phyloP scores from a whole-genome alignment of 768 basidiomycete genomes.

The Fistulinella prunicolor region DNA sequence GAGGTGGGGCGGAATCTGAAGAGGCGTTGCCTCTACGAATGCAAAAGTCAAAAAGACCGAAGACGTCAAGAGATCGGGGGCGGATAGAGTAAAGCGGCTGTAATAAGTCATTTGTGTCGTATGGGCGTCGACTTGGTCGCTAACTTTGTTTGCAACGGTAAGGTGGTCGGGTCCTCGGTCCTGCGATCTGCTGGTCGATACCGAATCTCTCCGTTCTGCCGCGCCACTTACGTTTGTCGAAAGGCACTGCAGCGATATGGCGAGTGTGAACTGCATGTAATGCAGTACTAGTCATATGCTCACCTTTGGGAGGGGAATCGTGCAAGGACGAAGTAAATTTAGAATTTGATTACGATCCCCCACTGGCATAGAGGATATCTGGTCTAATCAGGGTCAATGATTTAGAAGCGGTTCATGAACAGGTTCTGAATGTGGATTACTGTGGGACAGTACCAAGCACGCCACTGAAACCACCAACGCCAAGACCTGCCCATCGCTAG shows the following conservation, averaged over 20 bases:
- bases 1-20: slow-evolving; percentile 49
- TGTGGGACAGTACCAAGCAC: slow-evolving; percentile 35
- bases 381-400: slow-evolving; percentile 32
- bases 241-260: slow-evolving; percentile 20
- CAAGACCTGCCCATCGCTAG: slow-evolving; percentile 16
- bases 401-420: slow-evolving; percentile 25
- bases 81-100: slow-evolving; percentile 19
- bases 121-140: slow-evolving; percentile 10
- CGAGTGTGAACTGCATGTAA: slow-evolving; percentile 14
- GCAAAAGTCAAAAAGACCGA: slow-evolving; percentile 55
- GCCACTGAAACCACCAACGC: slow-evolving; percentile 32
- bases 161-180: slow-evolving; percentile 17
- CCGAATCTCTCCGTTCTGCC: slow-evolving; percentile 11
- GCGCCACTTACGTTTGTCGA: slow-evolving; percentile 28
- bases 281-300: slow-evolving; percentile 16
- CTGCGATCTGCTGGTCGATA: slow-evolving; percentile 22
- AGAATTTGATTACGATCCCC: slow-evolving; percentile 42
- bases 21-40: slow-evolving; percentile 43
- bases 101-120: slow-evolving; percentile 19
- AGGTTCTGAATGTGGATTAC: slow-evolving; percentile 32
- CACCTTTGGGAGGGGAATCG: slow-evolving; percentile 28
- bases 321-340: slow-evolving; percentile 41
- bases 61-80: slow-evolving; percentile 40
- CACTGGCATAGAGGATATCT: slow-evolving; percentile 37
- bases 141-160: slow-evolving; percentile 4